Conservation (phyloP, 805 yeast genomes). For the Citeromyces nyonsensis region DNA sequence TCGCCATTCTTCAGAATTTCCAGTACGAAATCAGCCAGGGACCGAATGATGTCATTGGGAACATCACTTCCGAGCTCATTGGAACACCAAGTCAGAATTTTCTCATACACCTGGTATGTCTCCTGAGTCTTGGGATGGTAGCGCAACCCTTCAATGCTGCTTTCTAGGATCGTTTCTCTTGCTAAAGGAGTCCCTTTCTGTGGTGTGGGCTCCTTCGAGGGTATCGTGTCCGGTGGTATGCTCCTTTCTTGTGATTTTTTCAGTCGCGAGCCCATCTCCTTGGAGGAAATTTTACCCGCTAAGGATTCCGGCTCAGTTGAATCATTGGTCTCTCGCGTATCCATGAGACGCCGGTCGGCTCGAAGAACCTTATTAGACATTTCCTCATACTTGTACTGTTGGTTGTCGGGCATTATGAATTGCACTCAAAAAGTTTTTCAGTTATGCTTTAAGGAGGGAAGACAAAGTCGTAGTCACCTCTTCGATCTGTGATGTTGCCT, state of each 20-base stretch:
- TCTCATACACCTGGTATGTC: slow-evolving; percentile 33
- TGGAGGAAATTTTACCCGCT: slow-evolving; percentile 47
- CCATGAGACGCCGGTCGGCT: slow-evolving; percentile 36
- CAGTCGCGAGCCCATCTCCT: slow-evolving; percentile 53
- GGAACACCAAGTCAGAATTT: slow-evolving; percentile 44
- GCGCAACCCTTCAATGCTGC: slow-evolving; percentile 25
- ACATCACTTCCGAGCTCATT: slow-evolving; percentile 48
- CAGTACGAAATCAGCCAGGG: slow-evolving; percentile 55
- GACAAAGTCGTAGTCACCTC: too few species aligned
- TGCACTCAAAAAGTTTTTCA: too few species aligned
- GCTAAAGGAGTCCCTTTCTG: too few species aligned
- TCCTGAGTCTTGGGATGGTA: slow-evolving; percentile 51
- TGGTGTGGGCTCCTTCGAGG: too few species aligned
- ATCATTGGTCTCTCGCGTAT: slow-evolving; percentile 20
- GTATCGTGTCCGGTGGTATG: slow-evolving; percentile 1
- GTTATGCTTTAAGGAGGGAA: too few species aligned
- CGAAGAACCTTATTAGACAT: slow-evolving; percentile 66
- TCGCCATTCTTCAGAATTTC: slow-evolving; percentile 29
- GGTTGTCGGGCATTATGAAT: background rate
- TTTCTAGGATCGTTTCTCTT: too few species aligned
- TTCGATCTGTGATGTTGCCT: too few species aligned
- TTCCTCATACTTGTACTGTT: slow-evolving; percentile 42
- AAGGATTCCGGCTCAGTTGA: slow-evolving; percentile 61
- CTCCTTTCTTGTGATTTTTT: slow-evolving; percentile 2
- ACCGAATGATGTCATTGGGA: slow-evolving; percentile 55